These are phyloP conservation scores for Chaetomium fimeti DNA, from an alignment of 495 filamentous ascomycete species.

Conservation along the genomic window DNA sequence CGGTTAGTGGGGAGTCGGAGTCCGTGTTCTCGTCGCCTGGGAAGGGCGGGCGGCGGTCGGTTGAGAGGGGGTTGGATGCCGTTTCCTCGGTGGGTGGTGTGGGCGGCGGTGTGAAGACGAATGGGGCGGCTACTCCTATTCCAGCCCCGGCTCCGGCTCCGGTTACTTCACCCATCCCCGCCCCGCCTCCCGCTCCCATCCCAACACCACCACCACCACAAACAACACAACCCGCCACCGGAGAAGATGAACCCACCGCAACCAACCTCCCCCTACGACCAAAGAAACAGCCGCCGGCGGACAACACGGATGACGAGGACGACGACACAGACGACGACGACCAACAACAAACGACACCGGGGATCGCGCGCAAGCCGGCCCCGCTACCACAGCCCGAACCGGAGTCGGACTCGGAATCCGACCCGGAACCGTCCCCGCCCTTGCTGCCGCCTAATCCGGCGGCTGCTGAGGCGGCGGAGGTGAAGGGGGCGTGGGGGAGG, in stretches of 20 bases:
- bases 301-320: neutral
- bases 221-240: neutral
- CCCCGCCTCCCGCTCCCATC: neutral
- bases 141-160: neutral
- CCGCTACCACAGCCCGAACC: neutral
- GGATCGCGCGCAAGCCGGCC: neutral
- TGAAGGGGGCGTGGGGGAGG: slow-evolving; percentile 17
- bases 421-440: neutral
- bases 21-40: slow-evolving; percentile 30
- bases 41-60: neutral
- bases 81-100: neutral
- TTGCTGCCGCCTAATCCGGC: neutral
- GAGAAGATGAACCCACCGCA: neutral
- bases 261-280: too few species aligned
- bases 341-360: neutral
- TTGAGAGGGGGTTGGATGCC: neutral
- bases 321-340: neutral
- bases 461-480: slow-evolving; percentile 14
- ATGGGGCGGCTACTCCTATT: neutral
- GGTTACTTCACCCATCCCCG: neutral
- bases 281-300: too few species aligned
- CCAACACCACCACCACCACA: neutral
- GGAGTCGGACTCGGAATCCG: neutral
- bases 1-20: slow-evolving; percentile 30
- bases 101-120: neutral